Conservation (phyloP, 2,329 filamentous ascomycete species). For the Fusarium solani-melongenae region DNA sequence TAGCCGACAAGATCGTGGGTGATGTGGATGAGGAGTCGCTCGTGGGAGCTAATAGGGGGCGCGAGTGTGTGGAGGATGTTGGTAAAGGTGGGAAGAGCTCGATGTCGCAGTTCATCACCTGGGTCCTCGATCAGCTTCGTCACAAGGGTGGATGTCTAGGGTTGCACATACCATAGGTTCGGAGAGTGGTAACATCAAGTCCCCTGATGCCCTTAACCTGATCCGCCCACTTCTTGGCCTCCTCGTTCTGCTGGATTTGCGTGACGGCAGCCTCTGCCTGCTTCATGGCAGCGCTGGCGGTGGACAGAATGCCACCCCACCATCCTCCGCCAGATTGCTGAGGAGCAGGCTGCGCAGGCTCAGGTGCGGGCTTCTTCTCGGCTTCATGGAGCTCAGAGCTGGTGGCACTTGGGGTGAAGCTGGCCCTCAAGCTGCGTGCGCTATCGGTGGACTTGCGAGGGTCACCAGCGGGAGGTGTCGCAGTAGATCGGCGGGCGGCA, state of each 20-base stretch:
- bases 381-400: conserved; percentile 70
- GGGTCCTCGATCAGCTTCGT: conserved; percentile 20
- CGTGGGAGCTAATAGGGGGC: conserved; percentile 95
- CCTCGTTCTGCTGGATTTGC: conserved; percentile 95
- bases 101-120: conserved; percentile 89
- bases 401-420: conserved; percentile 75
- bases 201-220: conserved; percentile 77
- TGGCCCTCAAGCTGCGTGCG: conserved; percentile 75
- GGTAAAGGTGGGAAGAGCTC: conserved; percentile 93
- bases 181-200: conserved; percentile 80
- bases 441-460: conserved; percentile 83
- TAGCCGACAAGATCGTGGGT: conserved; percentile 96
- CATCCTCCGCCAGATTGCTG: conserved; percentile 73
- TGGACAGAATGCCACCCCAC: conserved; percentile 89
- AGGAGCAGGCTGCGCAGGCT: conserved; percentile 52
- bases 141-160: background rate
- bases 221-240: conserved; percentile 95
- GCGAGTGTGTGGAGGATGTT: conserved; percentile 95
- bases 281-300: conserved; percentile 87
- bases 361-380: conserved; percentile 62
- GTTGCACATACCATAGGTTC: conserved; percentile 52
- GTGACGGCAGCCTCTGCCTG: conserved; percentile 93
- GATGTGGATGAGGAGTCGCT: conserved; percentile 96
- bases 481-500: conserved; percentile 57
- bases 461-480: conserved; percentile 68